Evolutionary conservation across 768 basidiomycete genomes (phyloP).

Genomic region (Suillus placidus): DNA sequence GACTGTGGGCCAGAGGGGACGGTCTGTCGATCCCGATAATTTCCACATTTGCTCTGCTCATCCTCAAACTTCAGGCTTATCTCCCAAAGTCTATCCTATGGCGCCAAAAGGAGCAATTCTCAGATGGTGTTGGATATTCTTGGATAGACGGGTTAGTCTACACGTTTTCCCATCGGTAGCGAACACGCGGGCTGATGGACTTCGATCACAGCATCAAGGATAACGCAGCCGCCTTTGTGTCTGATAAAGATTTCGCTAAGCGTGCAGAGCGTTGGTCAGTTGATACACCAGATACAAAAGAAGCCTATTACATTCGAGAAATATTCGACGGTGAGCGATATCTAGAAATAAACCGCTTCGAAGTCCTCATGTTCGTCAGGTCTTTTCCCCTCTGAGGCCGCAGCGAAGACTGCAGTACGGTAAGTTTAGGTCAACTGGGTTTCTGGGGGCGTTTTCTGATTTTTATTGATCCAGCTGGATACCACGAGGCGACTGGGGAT

Average conservation of each 20-base stretch:
- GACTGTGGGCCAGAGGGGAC: constrained; percentile 83
- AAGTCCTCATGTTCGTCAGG: constrained; percentile 39
- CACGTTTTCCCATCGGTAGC: background rate
- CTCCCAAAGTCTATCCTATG: constrained; percentile 93
- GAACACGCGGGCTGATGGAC: constrained; percentile 4
- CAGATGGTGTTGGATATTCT: constrained; percentile 97
- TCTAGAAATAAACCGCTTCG: constrained; percentile 11
- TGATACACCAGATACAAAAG: constrained; percentile 92
- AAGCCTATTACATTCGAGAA: constrained; percentile 92
- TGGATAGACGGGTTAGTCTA: constrained; percentile 91
- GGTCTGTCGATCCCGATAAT: constrained; percentile 35
- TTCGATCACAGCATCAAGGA: constrained; percentile 74
- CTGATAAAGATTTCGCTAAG: constrained; percentile 80
- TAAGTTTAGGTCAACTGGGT: constrained; percentile 39
- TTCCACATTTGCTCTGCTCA: background rate
- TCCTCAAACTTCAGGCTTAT: constrained; percentile 63
- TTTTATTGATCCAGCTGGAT: constrained; percentile 65
- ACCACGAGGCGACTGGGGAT: constrained; percentile 96
- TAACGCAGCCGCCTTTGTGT: constrained; percentile 71
- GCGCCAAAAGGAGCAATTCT: constrained; percentile 99
- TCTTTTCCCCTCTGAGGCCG: constrained; percentile 83
- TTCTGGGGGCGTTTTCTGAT: constrained; percentile 19
- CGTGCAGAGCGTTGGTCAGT: constrained; percentile 74
- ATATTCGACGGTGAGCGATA: constrained; percentile 73
- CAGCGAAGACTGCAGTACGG: constrained; percentile 90